Evolutionary conservation across 306 rosid species (phyloP).

Genomic region (Dalbergia cultrata): DNA sequence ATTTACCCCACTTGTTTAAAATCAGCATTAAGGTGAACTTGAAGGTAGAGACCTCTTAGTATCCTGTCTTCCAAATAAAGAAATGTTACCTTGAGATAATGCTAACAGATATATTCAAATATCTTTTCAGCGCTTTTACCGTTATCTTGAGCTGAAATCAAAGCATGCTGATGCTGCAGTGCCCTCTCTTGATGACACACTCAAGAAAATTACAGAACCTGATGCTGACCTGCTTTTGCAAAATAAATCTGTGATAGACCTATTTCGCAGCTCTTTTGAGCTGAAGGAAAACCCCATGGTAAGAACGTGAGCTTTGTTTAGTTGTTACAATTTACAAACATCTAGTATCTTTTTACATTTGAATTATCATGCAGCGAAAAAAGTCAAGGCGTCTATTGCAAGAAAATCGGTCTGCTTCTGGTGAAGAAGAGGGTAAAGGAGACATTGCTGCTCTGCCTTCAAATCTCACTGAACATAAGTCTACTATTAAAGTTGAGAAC

Average conservation of each 20-base stretch:
- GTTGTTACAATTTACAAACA: not conserved
- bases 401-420: conserved; percentile 52
- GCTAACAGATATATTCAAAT: conserved; percentile 19
- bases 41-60: not conserved
- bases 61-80: not conserved
- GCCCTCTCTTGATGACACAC: conserved; percentile 82
- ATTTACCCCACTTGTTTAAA: conserved; percentile 1
- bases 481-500: conserved; percentile 63
- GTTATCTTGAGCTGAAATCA: conserved; percentile 75
- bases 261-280: conserved; percentile 61
- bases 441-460: conserved; percentile 54
- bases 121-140: conserved; percentile 80
- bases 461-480: conserved; percentile 39
- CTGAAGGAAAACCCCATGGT: conserved; percentile 74
- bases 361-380: conserved; percentile 61
- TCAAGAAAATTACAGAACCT: conserved; percentile 78
- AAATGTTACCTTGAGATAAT: conserved; percentile 28
- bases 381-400: conserved; percentile 58
- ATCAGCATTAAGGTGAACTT: not conserved
- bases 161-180: conserved; percentile 77
- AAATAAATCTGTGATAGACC: conserved; percentile 58
- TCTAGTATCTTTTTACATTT: conserved; percentile 27
- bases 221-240: conserved; percentile 65
- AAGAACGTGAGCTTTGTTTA: conserved; percentile 26
- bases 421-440: conserved; percentile 55